Conservation (phyloP, 495 filamentous ascomycete genomes). For the Chlorociboria aeruginascens region DNA sequence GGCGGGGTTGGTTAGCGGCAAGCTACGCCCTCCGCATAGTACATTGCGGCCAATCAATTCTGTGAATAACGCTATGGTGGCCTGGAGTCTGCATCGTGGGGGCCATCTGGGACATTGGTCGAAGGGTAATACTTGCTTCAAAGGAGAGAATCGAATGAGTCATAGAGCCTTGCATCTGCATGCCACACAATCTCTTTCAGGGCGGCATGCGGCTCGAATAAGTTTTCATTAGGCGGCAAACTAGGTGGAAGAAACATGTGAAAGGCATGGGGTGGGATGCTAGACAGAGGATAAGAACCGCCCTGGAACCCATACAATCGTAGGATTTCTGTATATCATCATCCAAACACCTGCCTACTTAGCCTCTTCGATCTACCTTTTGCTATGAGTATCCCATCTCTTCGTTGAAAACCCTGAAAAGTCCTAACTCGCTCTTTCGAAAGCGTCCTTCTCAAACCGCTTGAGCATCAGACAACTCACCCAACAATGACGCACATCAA, state of each 20-base stretch:
- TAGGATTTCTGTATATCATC: neutral
- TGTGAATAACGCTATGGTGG: neutral
- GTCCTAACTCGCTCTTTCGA: no score
- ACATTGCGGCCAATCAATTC: neutral
- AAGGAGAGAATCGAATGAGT: constrained; percentile 1
- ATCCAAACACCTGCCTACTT: neutral
- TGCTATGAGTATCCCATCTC: neutral
- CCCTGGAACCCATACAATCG: neutral
- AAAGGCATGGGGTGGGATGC: no score
- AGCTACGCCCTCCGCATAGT: no score
- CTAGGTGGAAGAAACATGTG: neutral
- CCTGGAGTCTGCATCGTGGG: neutral
- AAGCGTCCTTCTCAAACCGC: no score
- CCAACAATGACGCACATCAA: no score
- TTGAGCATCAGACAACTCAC: no score
- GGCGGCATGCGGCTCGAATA: neutral
- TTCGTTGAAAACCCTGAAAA: no score
- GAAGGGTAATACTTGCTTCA: neutral
- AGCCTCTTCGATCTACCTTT: neutral
- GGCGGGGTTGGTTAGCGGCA: no score
- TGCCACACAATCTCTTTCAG: no score
- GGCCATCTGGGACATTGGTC: no score
- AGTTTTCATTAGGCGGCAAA: neutral
- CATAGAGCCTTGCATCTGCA: neutral
- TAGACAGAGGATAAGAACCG: neutral